Conservation (phyloP, 306 rosid species). For the Casuarina cunninghamiana region DNA sequence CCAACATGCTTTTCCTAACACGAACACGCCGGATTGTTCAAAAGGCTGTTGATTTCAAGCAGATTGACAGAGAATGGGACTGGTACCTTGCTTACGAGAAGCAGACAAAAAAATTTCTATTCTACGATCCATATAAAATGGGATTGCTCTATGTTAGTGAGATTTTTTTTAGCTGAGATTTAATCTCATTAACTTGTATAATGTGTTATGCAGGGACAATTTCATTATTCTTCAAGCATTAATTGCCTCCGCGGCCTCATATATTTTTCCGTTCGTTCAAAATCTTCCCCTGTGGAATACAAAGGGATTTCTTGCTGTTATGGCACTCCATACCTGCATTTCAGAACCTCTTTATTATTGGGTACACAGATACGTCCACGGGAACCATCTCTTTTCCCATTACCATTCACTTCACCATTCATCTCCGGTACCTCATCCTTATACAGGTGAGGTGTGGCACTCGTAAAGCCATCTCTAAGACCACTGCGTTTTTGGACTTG, state of each 20-base stretch:
- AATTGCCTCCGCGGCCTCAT: constrained; percentile 46
- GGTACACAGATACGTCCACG: constrained; percentile 65
- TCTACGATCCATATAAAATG: not conserved
- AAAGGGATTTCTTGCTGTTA: constrained; percentile 54
- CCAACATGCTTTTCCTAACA: constrained; percentile 68
- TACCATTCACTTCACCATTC: constrained; percentile 91
- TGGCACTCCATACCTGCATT: constrained; percentile 67
- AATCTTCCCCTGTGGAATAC: constrained; percentile 65
- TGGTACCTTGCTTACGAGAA: constrained; percentile 43
- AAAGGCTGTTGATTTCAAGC: constrained; percentile 82
- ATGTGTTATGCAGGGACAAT: constrained; percentile 62
- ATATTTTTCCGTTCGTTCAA: constrained; percentile 52
- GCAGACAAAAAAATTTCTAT: not conserved
- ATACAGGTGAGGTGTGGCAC: constrained; percentile 71
- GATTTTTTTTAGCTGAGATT: too few relatives aligned
- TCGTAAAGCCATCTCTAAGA: not conserved
- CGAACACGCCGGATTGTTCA: constrained; percentile 55
- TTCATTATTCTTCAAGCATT: constrained; percentile 75
- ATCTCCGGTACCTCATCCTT: constrained; percentile 59
- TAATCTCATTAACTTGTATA: not conserved
- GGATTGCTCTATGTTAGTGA: not conserved
- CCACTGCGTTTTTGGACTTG: too few relatives aligned
- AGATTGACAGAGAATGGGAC: constrained; percentile 84
- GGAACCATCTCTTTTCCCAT: constrained; percentile 43
- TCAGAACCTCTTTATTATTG: constrained; percentile 86